phyloP scores from a whole-genome alignment of 1,139 yeast genomes.

The Kodamaea sp. region DNA sequence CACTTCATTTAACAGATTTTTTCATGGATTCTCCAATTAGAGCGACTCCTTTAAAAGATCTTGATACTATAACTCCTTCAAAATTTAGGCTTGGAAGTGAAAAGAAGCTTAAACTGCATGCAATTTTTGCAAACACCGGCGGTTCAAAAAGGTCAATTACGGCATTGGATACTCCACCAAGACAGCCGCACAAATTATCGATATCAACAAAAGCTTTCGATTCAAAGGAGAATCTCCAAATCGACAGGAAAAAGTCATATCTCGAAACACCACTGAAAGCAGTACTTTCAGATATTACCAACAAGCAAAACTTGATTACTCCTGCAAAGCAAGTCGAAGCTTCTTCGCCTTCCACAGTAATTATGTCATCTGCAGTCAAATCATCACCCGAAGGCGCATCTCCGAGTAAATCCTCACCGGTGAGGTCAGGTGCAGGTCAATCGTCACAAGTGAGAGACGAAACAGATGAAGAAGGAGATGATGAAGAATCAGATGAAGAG shows the following conservation, averaged over 20 bases:
- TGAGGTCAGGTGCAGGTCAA: too few relatives aligned
- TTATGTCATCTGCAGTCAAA: slow-evolving; percentile 17
- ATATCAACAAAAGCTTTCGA: slow-evolving; percentile 13
- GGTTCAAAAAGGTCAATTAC: slow-evolving; percentile 36
- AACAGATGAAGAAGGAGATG: slow-evolving; percentile 5
- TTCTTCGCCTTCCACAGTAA: slow-evolving; percentile 25
- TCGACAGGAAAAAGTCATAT: slow-evolving; percentile 10
- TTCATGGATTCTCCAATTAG: slow-evolving; percentile 45
- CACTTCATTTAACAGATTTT: slow-evolving; percentile 42
- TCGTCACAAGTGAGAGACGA: slow-evolving; percentile 1
- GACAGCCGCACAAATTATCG: slow-evolving; percentile 36
- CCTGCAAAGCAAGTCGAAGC: slow-evolving; percentile 20
- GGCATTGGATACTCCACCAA: slow-evolving; percentile 41
- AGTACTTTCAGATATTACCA: slow-evolving; percentile 26
- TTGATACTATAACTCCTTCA: slow-evolving; percentile 45
- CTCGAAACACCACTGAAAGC: slow-evolving; percentile 35
- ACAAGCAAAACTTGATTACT: slow-evolving; percentile 15
- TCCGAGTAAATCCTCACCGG: not conserved
- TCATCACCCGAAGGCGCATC: slow-evolving; percentile 6
- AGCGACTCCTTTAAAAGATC: slow-evolving; percentile 28
- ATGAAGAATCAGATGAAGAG: slow-evolving; percentile 6
- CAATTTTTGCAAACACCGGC: slow-evolving; percentile 11
- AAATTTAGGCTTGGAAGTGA: slow-evolving; percentile 29
- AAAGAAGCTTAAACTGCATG: slow-evolving; percentile 14
- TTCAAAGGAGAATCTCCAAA: slow-evolving; percentile 7